phyloP scores from a whole-genome alignment of 495 filamentous ascomycete species.

The Aspergillus baeticus region DNA sequence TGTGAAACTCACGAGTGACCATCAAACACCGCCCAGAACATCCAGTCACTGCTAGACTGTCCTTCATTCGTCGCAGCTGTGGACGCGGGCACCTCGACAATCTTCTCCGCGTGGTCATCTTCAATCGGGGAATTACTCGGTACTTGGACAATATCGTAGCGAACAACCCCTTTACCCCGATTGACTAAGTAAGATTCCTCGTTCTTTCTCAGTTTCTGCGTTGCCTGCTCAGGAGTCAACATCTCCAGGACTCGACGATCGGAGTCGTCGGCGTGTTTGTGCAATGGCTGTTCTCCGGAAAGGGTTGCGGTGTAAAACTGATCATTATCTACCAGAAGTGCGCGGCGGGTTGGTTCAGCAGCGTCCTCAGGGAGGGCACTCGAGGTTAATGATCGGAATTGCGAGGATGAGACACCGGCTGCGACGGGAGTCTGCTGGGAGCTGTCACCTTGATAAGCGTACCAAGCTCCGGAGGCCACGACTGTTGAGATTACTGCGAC shows the following conservation, averaged over 20 bases:
- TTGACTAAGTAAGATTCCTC: constrained; percentile 92
- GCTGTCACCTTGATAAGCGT: constrained; percentile 52
- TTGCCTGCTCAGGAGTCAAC: constrained; percentile 94
- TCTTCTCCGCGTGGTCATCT: constrained; percentile 96
- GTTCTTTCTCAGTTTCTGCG: constrained; percentile 79
- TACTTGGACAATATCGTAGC: constrained; percentile 94
- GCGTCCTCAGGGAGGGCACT: constrained; percentile 33
- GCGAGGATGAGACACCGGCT: constrained; percentile 21
- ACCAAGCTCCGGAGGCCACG: constrained; percentile 66
- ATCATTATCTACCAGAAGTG: constrained; percentile 76
- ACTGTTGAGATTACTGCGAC: constrained; percentile 59
- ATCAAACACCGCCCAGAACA: constrained; percentile 99
- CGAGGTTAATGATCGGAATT: constrained; percentile 26
- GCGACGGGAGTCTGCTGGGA: constrained; percentile 22
- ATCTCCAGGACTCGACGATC: constrained; percentile 87
- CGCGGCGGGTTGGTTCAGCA: constrained; percentile 34
- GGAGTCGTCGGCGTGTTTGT: constrained; percentile 77
- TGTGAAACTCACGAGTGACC: constrained; percentile 73
- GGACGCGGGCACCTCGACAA: constrained; percentile 76
- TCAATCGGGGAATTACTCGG: constrained; percentile 97
- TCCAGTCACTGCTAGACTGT: constrained; percentile 79
- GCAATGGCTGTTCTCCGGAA: constrained; percentile 76
- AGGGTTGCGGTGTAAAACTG: constrained; percentile 80
- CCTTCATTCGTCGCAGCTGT: constrained; percentile 51
- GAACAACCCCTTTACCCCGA: constrained; percentile 83